phyloP scores from a whole-genome alignment of 768 basidiomycete genomes.

The Lactarius indigo region DNA sequence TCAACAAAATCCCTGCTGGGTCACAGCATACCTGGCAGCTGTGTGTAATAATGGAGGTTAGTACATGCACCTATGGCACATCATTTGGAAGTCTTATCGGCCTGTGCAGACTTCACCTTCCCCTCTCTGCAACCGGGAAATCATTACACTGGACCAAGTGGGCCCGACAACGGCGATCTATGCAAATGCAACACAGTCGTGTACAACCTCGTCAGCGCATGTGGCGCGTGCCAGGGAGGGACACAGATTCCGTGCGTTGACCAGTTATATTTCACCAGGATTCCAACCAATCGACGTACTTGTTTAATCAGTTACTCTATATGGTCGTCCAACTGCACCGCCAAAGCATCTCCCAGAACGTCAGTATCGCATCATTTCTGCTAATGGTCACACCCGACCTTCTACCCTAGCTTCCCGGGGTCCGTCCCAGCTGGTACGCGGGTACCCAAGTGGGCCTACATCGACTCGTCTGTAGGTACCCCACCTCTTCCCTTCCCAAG shows the following conservation, averaged over 20 bases:
- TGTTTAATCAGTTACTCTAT: conserved; percentile 12
- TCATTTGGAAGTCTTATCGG: not conserved
- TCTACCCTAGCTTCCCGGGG: conserved; percentile 5
- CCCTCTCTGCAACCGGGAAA: conserved; percentile 1
- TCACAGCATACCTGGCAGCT: conserved; percentile 1
- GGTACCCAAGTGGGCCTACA: conserved; percentile 51
- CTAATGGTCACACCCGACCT: not conserved
- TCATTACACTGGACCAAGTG: conserved; percentile 12
- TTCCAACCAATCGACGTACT: not conserved
- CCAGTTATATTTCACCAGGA: not conserved
- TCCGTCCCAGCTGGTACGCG: conserved; percentile 39
- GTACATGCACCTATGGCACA: not conserved
- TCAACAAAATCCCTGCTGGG: conserved; percentile 14
- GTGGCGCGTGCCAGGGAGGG: conserved; percentile 29
- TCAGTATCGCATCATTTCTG: not conserved
- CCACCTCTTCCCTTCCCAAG: not conserved
- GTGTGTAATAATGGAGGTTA: conserved; percentile 17
- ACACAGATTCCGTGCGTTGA: conserved; percentile 12
- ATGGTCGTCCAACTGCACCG: conserved; percentile 19
- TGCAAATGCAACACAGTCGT: conserved; percentile 30
- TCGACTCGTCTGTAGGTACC: conserved; percentile 38
- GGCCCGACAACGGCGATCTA: not conserved
- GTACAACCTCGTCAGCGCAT: conserved; percentile 30
- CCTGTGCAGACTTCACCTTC: conserved; percentile 6
- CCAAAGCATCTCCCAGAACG: not conserved